Percentiles rank a stretch among this genome's conserved stretches.
phyloP scores from a whole-genome alignment of 2,329 filamentous ascomycete genomes.

The Calonectria crousiana region DNA sequence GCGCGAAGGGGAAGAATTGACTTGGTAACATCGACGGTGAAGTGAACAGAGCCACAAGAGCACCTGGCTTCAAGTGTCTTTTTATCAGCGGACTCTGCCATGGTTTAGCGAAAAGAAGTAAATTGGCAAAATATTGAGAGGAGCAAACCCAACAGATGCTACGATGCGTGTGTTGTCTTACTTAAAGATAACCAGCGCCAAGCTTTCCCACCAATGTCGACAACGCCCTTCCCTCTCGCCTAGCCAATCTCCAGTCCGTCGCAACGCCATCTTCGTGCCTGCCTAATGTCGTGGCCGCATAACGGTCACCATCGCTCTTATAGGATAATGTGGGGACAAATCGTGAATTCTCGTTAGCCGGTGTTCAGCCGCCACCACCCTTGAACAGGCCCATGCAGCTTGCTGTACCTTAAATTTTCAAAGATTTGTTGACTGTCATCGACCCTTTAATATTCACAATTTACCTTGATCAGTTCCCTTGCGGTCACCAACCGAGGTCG shows the following conservation, averaged over 20 bases:
- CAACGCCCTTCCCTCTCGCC: constrained; percentile 5
- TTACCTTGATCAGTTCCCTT: constrained; percentile 18
- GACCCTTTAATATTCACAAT: constrained; percentile 20
- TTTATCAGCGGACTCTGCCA: constrained; percentile 35
- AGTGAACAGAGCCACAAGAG: constrained; percentile 58
- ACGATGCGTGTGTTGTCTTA: not conserved
- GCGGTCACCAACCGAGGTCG: constrained; percentile 24
- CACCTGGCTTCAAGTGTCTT: constrained; percentile 59
- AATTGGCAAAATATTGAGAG: not conserved
- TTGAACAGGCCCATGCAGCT: not conserved
- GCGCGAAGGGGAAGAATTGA: constrained; percentile 54
- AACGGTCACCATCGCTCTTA: not conserved
- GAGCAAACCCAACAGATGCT: not conserved
- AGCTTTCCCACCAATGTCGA: constrained; percentile 15
- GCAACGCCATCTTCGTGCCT: not conserved
- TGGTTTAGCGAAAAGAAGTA: constrained; percentile 12
- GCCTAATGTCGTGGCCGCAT: not conserved
- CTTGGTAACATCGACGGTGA: constrained; percentile 54
- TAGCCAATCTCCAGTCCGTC: not conserved
- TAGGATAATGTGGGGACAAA: not conserved
- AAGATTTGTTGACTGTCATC: constrained; percentile 10
- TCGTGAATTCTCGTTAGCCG: constrained; percentile 38
- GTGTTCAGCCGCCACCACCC: constrained; percentile 36
- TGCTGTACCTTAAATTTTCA: constrained; percentile 13
- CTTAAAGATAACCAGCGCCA: not conserved